Percentiles rank a stretch among this genome's conserved stretches.
Conservation (phyloP, 148 eudicot species). For the Chenopodium album region DNA sequence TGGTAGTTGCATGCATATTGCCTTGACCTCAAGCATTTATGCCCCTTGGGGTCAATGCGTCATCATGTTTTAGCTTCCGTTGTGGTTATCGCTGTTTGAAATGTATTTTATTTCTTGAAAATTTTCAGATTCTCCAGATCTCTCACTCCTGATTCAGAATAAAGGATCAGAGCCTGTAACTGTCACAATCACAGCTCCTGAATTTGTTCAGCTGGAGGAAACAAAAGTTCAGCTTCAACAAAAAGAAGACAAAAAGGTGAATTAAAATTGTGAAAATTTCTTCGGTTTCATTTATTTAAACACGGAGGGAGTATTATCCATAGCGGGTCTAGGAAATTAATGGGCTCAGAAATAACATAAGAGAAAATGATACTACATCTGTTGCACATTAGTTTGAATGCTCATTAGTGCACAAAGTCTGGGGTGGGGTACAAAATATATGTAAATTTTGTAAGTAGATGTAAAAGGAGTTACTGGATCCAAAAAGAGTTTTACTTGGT, state of each 20-base stretch:
- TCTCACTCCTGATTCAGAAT: slow-evolving; percentile 77
- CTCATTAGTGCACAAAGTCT: too few species aligned
- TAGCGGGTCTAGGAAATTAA: too few species aligned
- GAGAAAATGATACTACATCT: too few species aligned
- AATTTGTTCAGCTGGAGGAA: slow-evolving; percentile 63
- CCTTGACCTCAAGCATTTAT: not conserved
- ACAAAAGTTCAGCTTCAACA: slow-evolving; percentile 47
- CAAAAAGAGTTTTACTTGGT: too few species aligned
- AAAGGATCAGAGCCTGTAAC: slow-evolving; percentile 51
- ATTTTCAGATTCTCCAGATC: slow-evolving; percentile 73
- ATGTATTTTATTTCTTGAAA: slow-evolving; percentile 12
- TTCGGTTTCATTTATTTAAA: not conserved
- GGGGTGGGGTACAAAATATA: too few species aligned
- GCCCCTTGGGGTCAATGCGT: not conserved
- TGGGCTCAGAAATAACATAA: too few species aligned
- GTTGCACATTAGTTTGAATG: too few species aligned
- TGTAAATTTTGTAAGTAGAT: too few species aligned
- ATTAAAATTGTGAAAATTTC: not conserved
- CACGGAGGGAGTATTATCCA: not conserved
- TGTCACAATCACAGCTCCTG: slow-evolving; percentile 60
- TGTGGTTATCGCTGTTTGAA: not conserved
- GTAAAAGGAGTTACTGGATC: too few species aligned
- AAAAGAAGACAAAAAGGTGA: slow-evolving; percentile 65
- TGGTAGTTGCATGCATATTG: not conserved
- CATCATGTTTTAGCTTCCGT: not conserved